A percentile compares a stretch with the other conserved stretches of the same genome.
These are phyloP conservation scores for Lasiosphaeris hirsuta DNA, from an alignment of 495 filamentous ascomycete species.

Conservation along the genomic window DNA sequence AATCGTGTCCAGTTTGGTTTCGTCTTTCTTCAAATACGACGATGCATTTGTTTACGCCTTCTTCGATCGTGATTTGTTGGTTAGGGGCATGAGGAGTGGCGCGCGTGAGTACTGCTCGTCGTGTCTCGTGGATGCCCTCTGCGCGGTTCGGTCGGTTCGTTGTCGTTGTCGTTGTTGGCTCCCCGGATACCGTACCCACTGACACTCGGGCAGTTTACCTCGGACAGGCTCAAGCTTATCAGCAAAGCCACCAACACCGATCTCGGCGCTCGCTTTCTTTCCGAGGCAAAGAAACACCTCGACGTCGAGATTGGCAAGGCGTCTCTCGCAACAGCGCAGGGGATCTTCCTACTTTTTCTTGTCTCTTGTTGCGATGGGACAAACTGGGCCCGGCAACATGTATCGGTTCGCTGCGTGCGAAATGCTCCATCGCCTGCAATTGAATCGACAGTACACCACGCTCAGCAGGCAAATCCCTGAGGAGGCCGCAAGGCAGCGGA, in stretches of 20 bases:
- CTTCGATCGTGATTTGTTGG: conserved; percentile 47
- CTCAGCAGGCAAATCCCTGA: conserved; percentile 6
- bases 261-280: conserved; percentile 11
- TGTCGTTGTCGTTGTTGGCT: too few species aligned
- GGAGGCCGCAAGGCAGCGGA: conserved; percentile 8
- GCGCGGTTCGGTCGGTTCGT: conserved; percentile 42
- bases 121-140: conserved; percentile 53
- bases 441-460: background rate
- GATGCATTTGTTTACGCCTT: conserved; percentile 38
- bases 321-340: conserved; percentile 15
- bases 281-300: conserved; percentile 15
- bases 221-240: conserved; percentile 8
- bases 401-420: conserved; percentile 20
- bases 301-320: conserved; percentile 6
- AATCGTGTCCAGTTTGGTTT: conserved; percentile 52
- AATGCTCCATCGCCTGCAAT: conserved; percentile 17
- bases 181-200: too few species aligned
- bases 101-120: conserved; percentile 46
- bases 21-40: conserved; percentile 55
- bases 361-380: conserved; percentile 9
- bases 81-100: conserved; percentile 40
- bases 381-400: conserved; percentile 14
- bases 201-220: conserved; percentile 12
- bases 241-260: background rate
- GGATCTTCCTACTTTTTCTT: conserved; percentile 15